Evolutionary conservation across 2,329 filamentous ascomycete genomes (phyloP).

Genomic region (Paracorniculantispora psalliotae): DNA sequence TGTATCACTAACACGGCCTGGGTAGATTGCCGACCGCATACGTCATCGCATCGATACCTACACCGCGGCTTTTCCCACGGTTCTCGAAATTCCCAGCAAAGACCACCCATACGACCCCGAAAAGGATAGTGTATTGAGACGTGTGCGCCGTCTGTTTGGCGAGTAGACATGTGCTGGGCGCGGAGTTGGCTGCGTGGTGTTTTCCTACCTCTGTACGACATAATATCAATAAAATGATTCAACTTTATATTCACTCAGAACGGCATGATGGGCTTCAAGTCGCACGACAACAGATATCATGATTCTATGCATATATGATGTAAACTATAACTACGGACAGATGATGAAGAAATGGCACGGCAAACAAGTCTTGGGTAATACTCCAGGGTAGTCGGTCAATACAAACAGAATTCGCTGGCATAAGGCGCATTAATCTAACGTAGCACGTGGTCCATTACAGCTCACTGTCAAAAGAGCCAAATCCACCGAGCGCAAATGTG

Average conservation of each 20-base stretch:
- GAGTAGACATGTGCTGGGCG: slow-evolving; percentile 47
- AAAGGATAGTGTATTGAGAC: slow-evolving; percentile 93
- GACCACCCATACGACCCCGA: slow-evolving; percentile 98
- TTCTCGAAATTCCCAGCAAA: slow-evolving; percentile 97
- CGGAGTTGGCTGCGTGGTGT: not conserved
- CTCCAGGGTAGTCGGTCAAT: slow-evolving; percentile 1
- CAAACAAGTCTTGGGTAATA: slow-evolving; percentile 3
- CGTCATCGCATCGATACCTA: slow-evolving; percentile 85
- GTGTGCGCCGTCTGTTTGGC: slow-evolving; percentile 65
- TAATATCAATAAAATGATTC: not conserved
- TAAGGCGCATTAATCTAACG: slow-evolving; percentile 10
- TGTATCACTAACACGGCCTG: not conserved
- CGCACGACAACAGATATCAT: not conserved
- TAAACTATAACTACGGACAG: not conserved
- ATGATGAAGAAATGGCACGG: slow-evolving; percentile 17
- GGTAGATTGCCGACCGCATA: slow-evolving; percentile 88
- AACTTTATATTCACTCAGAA: not conserved
- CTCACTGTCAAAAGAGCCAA: slow-evolving; percentile 35
- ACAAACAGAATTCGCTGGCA: slow-evolving; percentile 6
- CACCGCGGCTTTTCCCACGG: slow-evolving; percentile 89
- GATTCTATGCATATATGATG: not conserved
- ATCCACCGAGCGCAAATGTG: slow-evolving; percentile 45
- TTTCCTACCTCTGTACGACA: not conserved
- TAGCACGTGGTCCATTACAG: slow-evolving; percentile 27
- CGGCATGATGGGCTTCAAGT: not conserved